phyloP scores from a whole-genome alignment of 1,139 yeast genomes.

The Suhomyces panamericanus region DNA sequence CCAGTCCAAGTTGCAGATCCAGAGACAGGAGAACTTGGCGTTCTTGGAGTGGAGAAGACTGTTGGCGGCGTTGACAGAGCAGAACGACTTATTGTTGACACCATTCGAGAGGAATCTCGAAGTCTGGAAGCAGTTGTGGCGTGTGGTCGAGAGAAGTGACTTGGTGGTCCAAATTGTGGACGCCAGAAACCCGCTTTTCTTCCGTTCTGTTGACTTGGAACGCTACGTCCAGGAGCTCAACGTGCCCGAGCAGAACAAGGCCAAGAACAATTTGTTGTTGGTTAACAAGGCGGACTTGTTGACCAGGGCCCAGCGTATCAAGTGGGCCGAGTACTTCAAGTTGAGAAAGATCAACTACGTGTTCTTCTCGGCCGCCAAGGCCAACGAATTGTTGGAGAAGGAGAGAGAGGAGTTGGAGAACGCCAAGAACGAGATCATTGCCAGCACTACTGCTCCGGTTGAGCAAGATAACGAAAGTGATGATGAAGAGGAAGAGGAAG shows the following conservation, averaged over 20 bases:
- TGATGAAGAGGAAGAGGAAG: slow-evolving; percentile 16
- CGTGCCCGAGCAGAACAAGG: slow-evolving; percentile 48
- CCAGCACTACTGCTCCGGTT: slow-evolving; percentile 2
- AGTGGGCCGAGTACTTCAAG: slow-evolving; percentile 85
- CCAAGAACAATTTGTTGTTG: slow-evolving; percentile 74
- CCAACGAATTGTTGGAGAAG: slow-evolving; percentile 67
- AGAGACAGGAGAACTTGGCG: slow-evolving; percentile 85
- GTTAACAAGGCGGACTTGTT: slow-evolving; percentile 94
- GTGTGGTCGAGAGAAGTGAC: slow-evolving; percentile 95
- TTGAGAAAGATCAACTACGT: slow-evolving; percentile 74
- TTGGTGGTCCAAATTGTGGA: slow-evolving; percentile 96
- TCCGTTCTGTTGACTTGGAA: slow-evolving; percentile 88
- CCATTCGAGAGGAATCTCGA: slow-evolving; percentile 97
- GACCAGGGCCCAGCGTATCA: slow-evolving; percentile 69
- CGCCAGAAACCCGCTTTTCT: slow-evolving; percentile 90
- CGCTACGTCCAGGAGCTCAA: slow-evolving; percentile 70
- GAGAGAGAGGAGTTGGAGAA: slow-evolving; percentile 47
- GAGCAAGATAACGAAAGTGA: slow-evolving; percentile 14
- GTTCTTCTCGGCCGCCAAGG: slow-evolving; percentile 88
- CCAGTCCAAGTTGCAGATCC: slow-evolving; percentile 76
- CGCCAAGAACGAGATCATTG: slow-evolving; percentile 18
- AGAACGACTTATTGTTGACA: slow-evolving; percentile 78
- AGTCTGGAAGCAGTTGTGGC: slow-evolving; percentile 98
- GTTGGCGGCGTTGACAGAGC: slow-evolving; percentile 81
- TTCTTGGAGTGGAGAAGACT: slow-evolving; percentile 93